Conservation (phyloP, 1,139 yeast genomes). For the Debaryomyces psychrophilus region DNA sequence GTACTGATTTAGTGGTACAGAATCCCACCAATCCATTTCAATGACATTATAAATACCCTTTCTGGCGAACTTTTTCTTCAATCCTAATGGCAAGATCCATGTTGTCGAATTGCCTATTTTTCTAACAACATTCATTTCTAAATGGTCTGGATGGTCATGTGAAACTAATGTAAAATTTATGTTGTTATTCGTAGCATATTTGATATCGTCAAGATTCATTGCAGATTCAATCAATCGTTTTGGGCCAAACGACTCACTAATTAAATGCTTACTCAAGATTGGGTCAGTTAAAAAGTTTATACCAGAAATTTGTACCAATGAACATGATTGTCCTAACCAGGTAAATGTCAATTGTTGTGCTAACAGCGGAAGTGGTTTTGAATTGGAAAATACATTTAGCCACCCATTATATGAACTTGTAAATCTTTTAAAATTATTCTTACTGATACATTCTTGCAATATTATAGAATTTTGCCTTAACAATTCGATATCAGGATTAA, state of each 20-base stretch:
- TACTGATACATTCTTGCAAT: slow-evolving; percentile 31
- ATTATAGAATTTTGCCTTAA: slow-evolving; percentile 35
- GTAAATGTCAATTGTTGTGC: slow-evolving; percentile 64
- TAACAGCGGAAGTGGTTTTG: slow-evolving; percentile 27
- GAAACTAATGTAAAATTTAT: slow-evolving; percentile 79
- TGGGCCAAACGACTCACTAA: slow-evolving; percentile 73
- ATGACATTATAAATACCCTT: slow-evolving; percentile 58
- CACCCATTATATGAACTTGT: slow-evolving; percentile 8
- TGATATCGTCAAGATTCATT: slow-evolving; percentile 61
- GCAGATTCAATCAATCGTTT: slow-evolving; percentile 78
- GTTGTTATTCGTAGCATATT: slow-evolving; percentile 46
- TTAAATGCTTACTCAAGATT: slow-evolving; percentile 67
- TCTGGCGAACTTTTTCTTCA: slow-evolving; percentile 59
- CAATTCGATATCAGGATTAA: slow-evolving; percentile 58
- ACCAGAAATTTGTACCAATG: slow-evolving; percentile 70
- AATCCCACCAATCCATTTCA: slow-evolving; percentile 95
- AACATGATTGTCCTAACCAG: slow-evolving; percentile 94
- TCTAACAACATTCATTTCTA: slow-evolving; percentile 64
- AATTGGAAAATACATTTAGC: slow-evolving; percentile 8
- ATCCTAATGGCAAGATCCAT: slow-evolving; percentile 89
- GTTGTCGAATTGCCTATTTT: slow-evolving; percentile 61
- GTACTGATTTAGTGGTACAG: slow-evolving; percentile 44
- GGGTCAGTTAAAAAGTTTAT: slow-evolving; percentile 86
- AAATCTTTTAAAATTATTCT: slow-evolving; percentile 23
- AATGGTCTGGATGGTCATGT: slow-evolving; percentile 95